These are phyloP conservation scores for Sugiyamaella novakii DNA, from an alignment of 1,139 yeast genomes.

Conservation along the genomic window DNA sequence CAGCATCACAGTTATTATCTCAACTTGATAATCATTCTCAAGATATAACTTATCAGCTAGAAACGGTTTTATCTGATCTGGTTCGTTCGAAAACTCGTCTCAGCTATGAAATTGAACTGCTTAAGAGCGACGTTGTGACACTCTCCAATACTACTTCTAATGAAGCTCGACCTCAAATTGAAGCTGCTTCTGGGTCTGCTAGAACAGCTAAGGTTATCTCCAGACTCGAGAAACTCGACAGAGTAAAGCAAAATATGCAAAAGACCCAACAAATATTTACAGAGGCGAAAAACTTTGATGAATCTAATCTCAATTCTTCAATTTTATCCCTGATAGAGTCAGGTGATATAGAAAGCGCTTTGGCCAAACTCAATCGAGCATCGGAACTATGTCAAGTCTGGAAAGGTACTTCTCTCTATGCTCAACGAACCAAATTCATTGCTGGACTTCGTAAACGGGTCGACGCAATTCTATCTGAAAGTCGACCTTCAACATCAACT, in stretches of 20 bases:
- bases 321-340: conserved; percentile 28
- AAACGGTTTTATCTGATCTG: conserved; percentile 35
- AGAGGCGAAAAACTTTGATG: conserved; percentile 37
- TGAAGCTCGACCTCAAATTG: conserved; percentile 28
- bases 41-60: conserved; percentile 39
- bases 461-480: conserved; percentile 27
- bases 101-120: conserved; percentile 41
- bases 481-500: not conserved
- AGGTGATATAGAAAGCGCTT: conserved; percentile 32
- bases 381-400: conserved; percentile 35
- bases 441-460: conserved; percentile 33
- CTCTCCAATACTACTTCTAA: conserved; percentile 34
- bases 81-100: conserved; percentile 38
- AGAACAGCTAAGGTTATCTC: conserved; percentile 26
- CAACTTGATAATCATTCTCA: conserved; percentile 41
- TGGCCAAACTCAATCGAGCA: conserved; percentile 29
- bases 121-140: conserved; percentile 38
- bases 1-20: conserved; percentile 40
- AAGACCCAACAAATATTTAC: conserved; percentile 36
- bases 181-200: conserved; percentile 26
- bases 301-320: conserved; percentile 29
- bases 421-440: conserved; percentile 30
- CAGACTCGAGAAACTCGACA: conserved; percentile 35
- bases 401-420: conserved; percentile 38
- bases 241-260: conserved; percentile 35